Conservation (phyloP, 495 filamentous ascomycete genomes). For the Clohesyomyces aquaticus region DNA sequence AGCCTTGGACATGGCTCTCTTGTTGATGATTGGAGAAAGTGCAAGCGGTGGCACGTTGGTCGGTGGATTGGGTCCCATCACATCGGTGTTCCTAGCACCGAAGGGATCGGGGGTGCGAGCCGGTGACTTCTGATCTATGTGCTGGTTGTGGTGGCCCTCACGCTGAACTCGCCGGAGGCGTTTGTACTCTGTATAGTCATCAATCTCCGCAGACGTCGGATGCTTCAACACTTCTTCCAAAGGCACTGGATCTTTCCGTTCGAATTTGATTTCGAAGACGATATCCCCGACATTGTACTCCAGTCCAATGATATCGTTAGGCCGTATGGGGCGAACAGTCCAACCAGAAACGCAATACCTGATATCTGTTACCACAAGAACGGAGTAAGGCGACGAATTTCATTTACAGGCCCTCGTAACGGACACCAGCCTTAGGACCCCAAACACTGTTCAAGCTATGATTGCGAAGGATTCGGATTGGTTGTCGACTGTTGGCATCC, state of each 20-base stretch:
- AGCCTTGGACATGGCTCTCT: not conserved
- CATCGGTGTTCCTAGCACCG: too few species aligned
- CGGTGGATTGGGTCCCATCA: too few species aligned
- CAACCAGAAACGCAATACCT: slow-evolving; percentile 40
- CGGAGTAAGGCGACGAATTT: not conserved
- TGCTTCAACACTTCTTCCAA: slow-evolving; percentile 42
- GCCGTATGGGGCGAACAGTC: slow-evolving; percentile 11
- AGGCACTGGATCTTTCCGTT: slow-evolving; percentile 33
- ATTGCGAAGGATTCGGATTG: slow-evolving; percentile 44
- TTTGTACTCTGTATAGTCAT: slow-evolving; percentile 50
- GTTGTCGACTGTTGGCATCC: slow-evolving; percentile 35
- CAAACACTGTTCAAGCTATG: slow-evolving; percentile 44
- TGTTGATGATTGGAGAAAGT: not conserved
- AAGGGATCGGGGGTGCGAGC: not conserved
- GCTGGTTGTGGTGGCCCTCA: not conserved
- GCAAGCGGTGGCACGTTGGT: too few species aligned
- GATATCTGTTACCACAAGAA: slow-evolving; percentile 15
- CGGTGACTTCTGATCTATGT: not conserved
- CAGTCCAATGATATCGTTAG: not conserved
- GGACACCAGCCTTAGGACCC: slow-evolving; percentile 46
- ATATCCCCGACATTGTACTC: slow-evolving; percentile 25
- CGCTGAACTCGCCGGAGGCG: slow-evolving; percentile 32
- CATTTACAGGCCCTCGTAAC: slow-evolving; percentile 51
- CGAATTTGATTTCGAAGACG: slow-evolving; percentile 43
- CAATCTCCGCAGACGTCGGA: slow-evolving; percentile 43